Evolutionary conservation across 148 eudicot species (phyloP), one percentile per base, ranked within the genome.

Genomic region (Persicaria maculosa): DNA sequence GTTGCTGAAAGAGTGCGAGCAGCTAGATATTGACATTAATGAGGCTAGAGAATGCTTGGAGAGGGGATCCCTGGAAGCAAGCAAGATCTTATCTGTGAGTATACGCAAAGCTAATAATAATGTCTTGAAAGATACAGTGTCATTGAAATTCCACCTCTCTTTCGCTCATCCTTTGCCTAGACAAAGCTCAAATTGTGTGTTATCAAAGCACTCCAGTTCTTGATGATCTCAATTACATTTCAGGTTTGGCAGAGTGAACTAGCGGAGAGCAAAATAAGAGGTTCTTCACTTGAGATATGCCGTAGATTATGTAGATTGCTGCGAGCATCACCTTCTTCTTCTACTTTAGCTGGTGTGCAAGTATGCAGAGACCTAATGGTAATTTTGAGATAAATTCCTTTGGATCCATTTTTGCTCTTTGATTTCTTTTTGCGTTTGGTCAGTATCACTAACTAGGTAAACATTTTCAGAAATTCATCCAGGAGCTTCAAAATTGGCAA

Each of bases 11-110:
- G 86, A 88, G 74, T 89, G 91, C 62, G 98, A 91, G 86, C 84
- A 74, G 70, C 77, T 93, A 75, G 98, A 93, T 84, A 40, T 71
- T 50, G 83, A 86, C 64, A 85, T 91, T 47, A 91, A 93, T 64
- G 89, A 91, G 77, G 90, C 90, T 71, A 80, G 97, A 72, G 97
- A 93, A 81, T 87, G 83, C 74, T 78, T 91, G 73, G 98, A 91
- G 81, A 86, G 80, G 52, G 90, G 95, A 93, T 89, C 90, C 47
- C 79, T 85, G 1, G 88, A 81, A 76, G 81, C 68, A 85, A 91
- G 98, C 89, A 83, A 81, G 83, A 78, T 89, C 83, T 79, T 84
- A 22, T 81, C 84, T 40, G 98, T 93, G 80, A 91, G 98, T 88
- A 81, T 61, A 72, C 46, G 31, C 46, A 16, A 70, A 0, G 44